phyloP scores from a whole-genome alignment of 768 basidiomycete genomes.

The Scleroderma bovista region DNA sequence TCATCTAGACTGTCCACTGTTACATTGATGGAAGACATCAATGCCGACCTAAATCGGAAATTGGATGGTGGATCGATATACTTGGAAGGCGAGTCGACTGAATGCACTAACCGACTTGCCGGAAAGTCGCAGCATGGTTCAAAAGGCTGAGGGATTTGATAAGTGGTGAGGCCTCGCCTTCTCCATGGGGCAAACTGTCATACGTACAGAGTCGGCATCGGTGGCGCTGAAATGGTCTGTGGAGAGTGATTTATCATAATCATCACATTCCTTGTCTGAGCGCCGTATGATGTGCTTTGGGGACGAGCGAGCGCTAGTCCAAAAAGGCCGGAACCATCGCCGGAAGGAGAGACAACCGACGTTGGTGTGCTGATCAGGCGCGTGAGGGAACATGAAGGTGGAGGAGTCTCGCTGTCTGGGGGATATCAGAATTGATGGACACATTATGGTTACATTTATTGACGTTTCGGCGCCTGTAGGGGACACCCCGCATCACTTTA shows the following conservation, averaged over 20 bases:
- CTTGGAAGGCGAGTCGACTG: conserved; percentile 35
- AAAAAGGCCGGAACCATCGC: conserved; percentile 11
- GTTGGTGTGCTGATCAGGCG: conserved; percentile 19
- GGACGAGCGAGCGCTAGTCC: not conserved
- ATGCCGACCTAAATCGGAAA: conserved; percentile 25
- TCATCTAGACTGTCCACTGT: conserved; percentile 46
- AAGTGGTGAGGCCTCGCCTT: conserved; percentile 7
- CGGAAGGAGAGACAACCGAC: conserved; percentile 17
- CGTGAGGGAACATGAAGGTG: conserved; percentile 16
- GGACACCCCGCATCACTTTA: conserved; percentile 4
- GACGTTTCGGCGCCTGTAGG: conserved; percentile 17
- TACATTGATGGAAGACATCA: conserved; percentile 49
- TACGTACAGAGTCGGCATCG: not conserved
- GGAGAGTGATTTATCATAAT: not conserved
- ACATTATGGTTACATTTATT: conserved; percentile 24
- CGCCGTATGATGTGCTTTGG: not conserved
- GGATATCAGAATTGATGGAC: conserved; percentile 2
- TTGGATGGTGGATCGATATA: conserved; percentile 28
- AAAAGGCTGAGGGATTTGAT: conserved; percentile 26
- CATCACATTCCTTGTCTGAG: conserved; percentile 2
- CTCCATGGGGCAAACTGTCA: not conserved
- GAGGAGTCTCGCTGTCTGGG: conserved; percentile 5
- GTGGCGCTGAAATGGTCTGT: conserved; percentile 3
- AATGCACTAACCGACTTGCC: conserved; percentile 14
- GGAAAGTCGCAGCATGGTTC: conserved; percentile 43